Evolutionary conservation across 768 basidiomycete genomes (phyloP).

Genomic region (Leccinellum rugosiceps): DNA sequence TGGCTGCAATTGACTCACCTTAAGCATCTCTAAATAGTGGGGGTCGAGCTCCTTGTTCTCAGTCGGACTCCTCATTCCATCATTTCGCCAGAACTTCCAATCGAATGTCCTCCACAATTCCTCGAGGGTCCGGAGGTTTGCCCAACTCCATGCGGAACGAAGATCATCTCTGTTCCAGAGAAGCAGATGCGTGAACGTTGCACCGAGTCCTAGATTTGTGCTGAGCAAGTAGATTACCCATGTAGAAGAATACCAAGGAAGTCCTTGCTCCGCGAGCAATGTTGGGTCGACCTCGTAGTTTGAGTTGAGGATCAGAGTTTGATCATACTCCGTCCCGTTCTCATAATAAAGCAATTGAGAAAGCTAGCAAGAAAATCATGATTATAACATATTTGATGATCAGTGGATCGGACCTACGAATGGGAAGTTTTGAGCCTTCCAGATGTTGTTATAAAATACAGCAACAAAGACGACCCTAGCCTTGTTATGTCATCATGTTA

Average conservation of each 20-base stretch:
- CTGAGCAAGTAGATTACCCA: slow-evolving; percentile 21
- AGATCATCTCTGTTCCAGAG: slow-evolving; percentile 54
- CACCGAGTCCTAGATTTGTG: slow-evolving; percentile 34
- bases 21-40: slow-evolving; percentile 51
- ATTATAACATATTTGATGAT: neutral
- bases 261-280: slow-evolving; percentile 42
- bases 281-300: slow-evolving; percentile 49
- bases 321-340: slow-evolving; percentile 52
- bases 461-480: slow-evolving; percentile 36
- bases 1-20: slow-evolving; percentile 24
- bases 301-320: slow-evolving; percentile 50
- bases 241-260: slow-evolving; percentile 29
- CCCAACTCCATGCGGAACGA: slow-evolving; percentile 45
- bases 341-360: slow-evolving; percentile 50
- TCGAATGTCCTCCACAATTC: slow-evolving; percentile 30
- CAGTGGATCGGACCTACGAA: slow-evolving; percentile 41
- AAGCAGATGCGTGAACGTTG: slow-evolving; percentile 49
- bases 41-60: slow-evolving; percentile 47
- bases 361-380: slow-evolving; percentile 25
- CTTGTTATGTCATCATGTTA: slow-evolving; percentile 3
- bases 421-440: slow-evolving; percentile 59
- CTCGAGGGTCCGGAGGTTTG: slow-evolving; percentile 25
- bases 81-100: slow-evolving; percentile 36
- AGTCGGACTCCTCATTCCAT: slow-evolving; percentile 23
- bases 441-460: slow-evolving; percentile 48